Evolutionary conservation across 78 protist species (phyloP).

Genomic region (Dictyostelium capitatum): DNA sequence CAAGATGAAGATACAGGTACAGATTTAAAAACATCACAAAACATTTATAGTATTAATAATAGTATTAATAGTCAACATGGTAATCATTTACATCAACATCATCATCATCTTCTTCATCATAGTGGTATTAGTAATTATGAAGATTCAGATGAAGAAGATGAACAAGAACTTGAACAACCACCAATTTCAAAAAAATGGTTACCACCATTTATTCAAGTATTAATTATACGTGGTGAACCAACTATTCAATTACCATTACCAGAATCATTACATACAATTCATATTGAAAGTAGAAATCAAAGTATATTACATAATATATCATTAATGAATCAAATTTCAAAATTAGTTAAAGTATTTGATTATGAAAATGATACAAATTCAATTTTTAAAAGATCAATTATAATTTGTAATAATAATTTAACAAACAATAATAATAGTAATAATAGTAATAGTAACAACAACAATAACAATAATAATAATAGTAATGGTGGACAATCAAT

Average conservation of each 20-base stretch:
- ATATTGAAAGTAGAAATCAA: constrained; percentile 3
- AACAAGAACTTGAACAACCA: background rate
- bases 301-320: background rate
- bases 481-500: no score
- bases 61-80: background rate
- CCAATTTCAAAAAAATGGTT: constrained; percentile 2
- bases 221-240: constrained; percentile 16
- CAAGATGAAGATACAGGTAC: background rate
- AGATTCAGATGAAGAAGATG: background rate
- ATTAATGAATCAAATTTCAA: constrained; percentile 1
- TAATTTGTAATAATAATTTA: constrained; percentile 1
- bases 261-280: background rate
- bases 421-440: background rate
- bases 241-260: constrained; percentile 10
- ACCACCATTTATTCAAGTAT: background rate
- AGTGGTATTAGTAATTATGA: background rate
- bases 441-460: background rate
- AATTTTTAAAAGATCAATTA: background rate
- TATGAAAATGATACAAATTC: background rate
- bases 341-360: background rate
- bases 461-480: background rate
- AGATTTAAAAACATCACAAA: background rate
- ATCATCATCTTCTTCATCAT: no score
- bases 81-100: background rate
- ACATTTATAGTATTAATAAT: background rate